A percentile compares a stretch with the other conserved stretches of the same genome.
These are phyloP conservation scores for Neoboletus brunneissimus DNA, from an alignment of 768 basidiomycete genomes.

Conservation along the genomic window DNA sequence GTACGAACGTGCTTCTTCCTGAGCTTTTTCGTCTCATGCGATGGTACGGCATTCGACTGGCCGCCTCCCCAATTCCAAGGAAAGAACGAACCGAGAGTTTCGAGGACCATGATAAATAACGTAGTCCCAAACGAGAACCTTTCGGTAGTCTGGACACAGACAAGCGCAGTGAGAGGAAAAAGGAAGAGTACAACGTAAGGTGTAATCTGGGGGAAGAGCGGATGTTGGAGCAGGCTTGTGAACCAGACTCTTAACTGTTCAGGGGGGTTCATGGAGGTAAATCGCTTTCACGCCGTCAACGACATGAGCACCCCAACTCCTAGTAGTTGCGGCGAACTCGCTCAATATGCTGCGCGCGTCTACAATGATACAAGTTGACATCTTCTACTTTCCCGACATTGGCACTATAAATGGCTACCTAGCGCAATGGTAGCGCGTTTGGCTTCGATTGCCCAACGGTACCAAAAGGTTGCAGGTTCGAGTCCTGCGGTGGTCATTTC, in stretches of 20 bases:
- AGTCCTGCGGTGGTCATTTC: conserved; percentile 85
- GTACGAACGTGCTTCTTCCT: conserved; percentile 51
- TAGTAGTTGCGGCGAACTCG: conserved; percentile 20
- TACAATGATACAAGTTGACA: neutral
- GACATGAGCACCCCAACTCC: conserved; percentile 26
- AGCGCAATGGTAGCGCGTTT: conserved; percentile 95
- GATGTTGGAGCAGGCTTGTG: conserved; percentile 37
- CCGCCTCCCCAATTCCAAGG: conserved; percentile 63
- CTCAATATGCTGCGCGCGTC: conserved; percentile 13
- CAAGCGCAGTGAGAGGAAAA: conserved; percentile 36
- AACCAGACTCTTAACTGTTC: conserved; percentile 41
- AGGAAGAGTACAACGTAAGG: conserved; percentile 54
- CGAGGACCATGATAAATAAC: conserved; percentile 51
- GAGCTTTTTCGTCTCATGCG: conserved; percentile 41
- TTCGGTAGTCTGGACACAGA: conserved; percentile 29
- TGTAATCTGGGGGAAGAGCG: conserved; percentile 52
- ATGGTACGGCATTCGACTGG: conserved; percentile 20
- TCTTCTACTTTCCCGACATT: fast-evolving
- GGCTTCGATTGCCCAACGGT: conserved; percentile 76
- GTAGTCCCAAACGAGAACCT: conserved; percentile 29
- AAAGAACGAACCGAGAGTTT: conserved; percentile 50
- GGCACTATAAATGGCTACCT: conserved; percentile 52
- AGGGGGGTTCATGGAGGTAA: conserved; percentile 42
- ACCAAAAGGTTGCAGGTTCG: conserved; percentile 98
- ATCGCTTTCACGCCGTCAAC: conserved; percentile 26